Conservation (phyloP, 2,329 filamentous ascomycete species). For the Clonostachys rosea region DNA sequence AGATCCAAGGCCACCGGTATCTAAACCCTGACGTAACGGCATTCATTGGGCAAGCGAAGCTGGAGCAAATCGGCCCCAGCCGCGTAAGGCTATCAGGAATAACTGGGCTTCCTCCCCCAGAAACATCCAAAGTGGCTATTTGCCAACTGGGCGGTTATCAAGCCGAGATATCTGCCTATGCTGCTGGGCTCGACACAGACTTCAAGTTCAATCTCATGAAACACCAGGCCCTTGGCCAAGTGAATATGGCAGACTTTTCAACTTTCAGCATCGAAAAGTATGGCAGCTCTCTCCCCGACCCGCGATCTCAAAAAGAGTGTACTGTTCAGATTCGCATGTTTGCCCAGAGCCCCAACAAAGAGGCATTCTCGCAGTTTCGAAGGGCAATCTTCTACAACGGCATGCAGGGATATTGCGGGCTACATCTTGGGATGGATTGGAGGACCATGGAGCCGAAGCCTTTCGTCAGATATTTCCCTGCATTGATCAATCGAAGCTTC, state of each 20-base stretch:
- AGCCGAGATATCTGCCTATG: constrained; percentile 19
- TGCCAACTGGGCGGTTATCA: constrained; percentile 29
- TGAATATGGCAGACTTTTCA: constrained; percentile 14
- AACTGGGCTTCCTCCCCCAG: constrained; percentile 27
- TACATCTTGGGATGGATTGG: constrained; percentile 26
- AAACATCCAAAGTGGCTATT: constrained; percentile 31
- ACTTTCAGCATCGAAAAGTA: constrained; percentile 21
- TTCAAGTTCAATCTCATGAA: constrained; percentile 18
- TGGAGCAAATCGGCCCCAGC: constrained; percentile 16
- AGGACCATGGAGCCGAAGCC: constrained; percentile 23
- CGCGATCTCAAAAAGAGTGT: constrained; percentile 23
- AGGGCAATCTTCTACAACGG: constrained; percentile 18
- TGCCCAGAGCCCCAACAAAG: constrained; percentile 18
- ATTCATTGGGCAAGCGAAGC: constrained; percentile 24
- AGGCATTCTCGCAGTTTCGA: constrained; percentile 11
- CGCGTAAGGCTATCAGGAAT: constrained; percentile 26
- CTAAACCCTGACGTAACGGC: constrained; percentile 34
- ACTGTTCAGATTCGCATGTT: constrained; percentile 37
- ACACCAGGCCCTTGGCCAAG: constrained; percentile 12
- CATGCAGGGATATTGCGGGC: constrained; percentile 22
- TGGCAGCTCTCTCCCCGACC: constrained; percentile 11
- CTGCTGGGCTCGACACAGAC: constrained; percentile 12
- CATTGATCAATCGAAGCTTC: constrained; percentile 6
- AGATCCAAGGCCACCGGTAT: constrained; percentile 33
- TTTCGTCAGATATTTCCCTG: constrained; percentile 25